phyloP scores from a whole-genome alignment of 306 rosid species.

The Crotalaria pallida region DNA sequence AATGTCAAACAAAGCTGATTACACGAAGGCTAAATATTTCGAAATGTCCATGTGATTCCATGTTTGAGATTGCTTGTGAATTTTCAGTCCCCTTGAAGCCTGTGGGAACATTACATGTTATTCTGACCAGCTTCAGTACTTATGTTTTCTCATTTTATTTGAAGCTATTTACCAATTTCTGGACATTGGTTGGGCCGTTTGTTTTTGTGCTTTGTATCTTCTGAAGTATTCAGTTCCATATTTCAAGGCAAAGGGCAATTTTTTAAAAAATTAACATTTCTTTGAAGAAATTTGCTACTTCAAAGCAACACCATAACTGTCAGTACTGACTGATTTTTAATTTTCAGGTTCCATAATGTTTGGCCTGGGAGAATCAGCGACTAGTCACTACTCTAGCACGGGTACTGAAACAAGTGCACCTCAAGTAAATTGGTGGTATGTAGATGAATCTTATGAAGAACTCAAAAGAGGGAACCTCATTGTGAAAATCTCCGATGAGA shows the following conservation, averaged over 20 bases:
- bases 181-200: neutral
- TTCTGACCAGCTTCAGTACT: neutral
- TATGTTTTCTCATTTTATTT: neutral
- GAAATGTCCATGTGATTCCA: neutral
- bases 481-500: conserved; percentile 54
- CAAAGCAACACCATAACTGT: neutral
- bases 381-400: conserved; percentile 39
- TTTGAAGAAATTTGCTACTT: conserved; percentile 3
- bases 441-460: conserved; percentile 53
- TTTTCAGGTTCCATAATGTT: conserved; percentile 28
- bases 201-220: neutral
- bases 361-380: conserved; percentile 36
- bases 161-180: neutral
- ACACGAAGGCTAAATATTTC: no score
- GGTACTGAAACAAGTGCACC: conserved; percentile 55
- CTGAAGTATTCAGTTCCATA: neutral
- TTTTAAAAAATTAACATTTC: neutral
- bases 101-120: neutral
- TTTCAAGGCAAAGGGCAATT: neutral
- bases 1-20: no score
- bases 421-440: conserved; percentile 58
- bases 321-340: neutral
- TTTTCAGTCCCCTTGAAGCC: neutral
- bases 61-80: neutral
- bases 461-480: conserved; percentile 55